Conservation (phyloP, 2,329 filamentous ascomycete genomes). For the Decorospora gaudefroyi region DNA sequence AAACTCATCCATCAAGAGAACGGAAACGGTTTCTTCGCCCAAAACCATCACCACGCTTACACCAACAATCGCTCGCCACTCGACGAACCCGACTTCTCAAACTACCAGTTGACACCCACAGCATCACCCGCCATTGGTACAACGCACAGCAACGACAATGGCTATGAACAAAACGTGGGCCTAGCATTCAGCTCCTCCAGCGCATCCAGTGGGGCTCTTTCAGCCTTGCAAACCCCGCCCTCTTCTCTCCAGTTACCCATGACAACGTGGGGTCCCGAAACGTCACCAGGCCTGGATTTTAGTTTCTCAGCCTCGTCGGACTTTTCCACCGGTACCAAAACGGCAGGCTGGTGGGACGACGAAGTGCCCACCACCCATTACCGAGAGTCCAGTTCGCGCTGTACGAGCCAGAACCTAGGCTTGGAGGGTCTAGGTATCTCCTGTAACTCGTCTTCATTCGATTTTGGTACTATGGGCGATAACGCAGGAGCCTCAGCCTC, state of each 20-base stretch:
- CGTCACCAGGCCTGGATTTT: slow-evolving; percentile 38
- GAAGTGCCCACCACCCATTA: slow-evolving; percentile 21
- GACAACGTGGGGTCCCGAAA: slow-evolving; percentile 38
- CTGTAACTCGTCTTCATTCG: slow-evolving; percentile 34
- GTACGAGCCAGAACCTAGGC: slow-evolving; percentile 22
- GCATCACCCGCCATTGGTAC: slow-evolving; percentile 38
- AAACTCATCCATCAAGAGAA: slow-evolving; percentile 35
- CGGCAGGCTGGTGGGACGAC: slow-evolving; percentile 39
- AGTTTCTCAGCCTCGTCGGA: slow-evolving; percentile 41
- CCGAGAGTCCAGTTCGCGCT: slow-evolving; percentile 26
- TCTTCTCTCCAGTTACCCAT: slow-evolving; percentile 38
- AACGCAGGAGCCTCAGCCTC: slow-evolving; percentile 17
- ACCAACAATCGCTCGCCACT: slow-evolving; percentile 24
- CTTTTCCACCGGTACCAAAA: slow-evolving; percentile 30
- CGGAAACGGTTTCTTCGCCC: slow-evolving; percentile 28
- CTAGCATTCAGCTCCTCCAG: slow-evolving; percentile 22
- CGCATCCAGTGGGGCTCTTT: slow-evolving; percentile 35
- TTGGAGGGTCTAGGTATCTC: slow-evolving; percentile 41
- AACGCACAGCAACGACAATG: slow-evolving; percentile 19
- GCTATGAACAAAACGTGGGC: slow-evolving; percentile 21
- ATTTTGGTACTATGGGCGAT: slow-evolving; percentile 13
- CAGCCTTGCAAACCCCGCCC: slow-evolving; percentile 47
- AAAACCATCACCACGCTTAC: slow-evolving; percentile 31
- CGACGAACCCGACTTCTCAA: slow-evolving; percentile 25
- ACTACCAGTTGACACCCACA: slow-evolving; percentile 44